Conservation (phyloP, 2,329 filamentous ascomycete genomes). For the Penicillium sp. region DNA sequence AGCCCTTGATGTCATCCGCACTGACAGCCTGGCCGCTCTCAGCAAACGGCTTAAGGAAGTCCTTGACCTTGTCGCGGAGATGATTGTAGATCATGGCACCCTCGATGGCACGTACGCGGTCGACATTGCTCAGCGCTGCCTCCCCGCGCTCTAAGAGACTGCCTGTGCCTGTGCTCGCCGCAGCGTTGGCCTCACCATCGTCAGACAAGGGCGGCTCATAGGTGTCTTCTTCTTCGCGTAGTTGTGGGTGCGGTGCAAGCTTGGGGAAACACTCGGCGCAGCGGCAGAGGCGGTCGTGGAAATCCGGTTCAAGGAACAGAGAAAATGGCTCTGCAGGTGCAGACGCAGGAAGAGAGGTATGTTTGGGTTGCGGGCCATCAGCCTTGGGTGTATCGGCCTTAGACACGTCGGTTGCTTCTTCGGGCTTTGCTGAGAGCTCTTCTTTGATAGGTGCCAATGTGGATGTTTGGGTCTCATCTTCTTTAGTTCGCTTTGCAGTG, state of each 20-base stretch:
- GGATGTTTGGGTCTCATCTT: slow-evolving; percentile 29
- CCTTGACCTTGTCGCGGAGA: slow-evolving; percentile 90
- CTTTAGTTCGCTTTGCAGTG: slow-evolving; percentile 47
- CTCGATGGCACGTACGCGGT: slow-evolving; percentile 88
- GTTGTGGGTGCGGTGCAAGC: slow-evolving; percentile 66
- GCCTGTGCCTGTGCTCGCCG: slow-evolving; percentile 60
- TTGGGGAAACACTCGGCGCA: slow-evolving; percentile 74
- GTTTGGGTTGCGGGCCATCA: slow-evolving; percentile 47
- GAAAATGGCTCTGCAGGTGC: slow-evolving; percentile 61
- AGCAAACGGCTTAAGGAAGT: slow-evolving; percentile 88
- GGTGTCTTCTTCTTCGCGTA: slow-evolving; percentile 87
- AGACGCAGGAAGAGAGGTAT: slow-evolving; percentile 52
- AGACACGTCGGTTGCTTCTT: slow-evolving; percentile 7
- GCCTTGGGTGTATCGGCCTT: slow-evolving; percentile 3
- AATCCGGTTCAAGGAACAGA: slow-evolving; percentile 73
- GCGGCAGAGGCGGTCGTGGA: slow-evolving; percentile 76
- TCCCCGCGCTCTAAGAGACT: slow-evolving; percentile 88
- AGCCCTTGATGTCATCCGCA: slow-evolving; percentile 91
- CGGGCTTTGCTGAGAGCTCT: slow-evolving; percentile 3
- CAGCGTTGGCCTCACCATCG: slow-evolving; percentile 49
- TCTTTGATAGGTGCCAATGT: slow-evolving; percentile 5
- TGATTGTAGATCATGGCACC: slow-evolving; percentile 98
- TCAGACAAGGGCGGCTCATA: slow-evolving; percentile 88
- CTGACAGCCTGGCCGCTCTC: slow-evolving; percentile 83
- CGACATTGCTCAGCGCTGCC: slow-evolving; percentile 82